phyloP scores from a whole-genome alignment of 2,329 filamentous ascomycete species.

The Xylaria sp. region DNA sequence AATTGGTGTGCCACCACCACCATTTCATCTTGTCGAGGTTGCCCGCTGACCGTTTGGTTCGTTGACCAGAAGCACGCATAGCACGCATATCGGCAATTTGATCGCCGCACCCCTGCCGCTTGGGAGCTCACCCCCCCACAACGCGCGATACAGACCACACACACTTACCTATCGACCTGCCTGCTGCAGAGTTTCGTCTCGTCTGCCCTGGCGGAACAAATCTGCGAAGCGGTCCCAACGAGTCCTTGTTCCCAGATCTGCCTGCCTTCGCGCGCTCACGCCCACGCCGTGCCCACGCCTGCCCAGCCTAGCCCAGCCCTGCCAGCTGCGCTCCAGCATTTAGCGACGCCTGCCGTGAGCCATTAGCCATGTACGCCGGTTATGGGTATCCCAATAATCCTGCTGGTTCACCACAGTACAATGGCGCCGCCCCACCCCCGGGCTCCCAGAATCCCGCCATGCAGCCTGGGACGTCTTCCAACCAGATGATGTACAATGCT shows the following conservation, averaged over 20 bases:
- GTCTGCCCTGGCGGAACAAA: constrained; percentile 40
- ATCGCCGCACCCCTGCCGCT: constrained; percentile 47
- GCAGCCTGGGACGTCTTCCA: constrained; percentile 55
- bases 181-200: constrained; percentile 39
- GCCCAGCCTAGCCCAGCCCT: constrained; percentile 47
- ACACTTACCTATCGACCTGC: constrained; percentile 28
- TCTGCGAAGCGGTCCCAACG: constrained; percentile 43
- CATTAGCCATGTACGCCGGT: constrained; percentile 67
- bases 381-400: constrained; percentile 64
- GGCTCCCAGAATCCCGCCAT: constrained; percentile 57
- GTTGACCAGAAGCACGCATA: constrained; percentile 2
- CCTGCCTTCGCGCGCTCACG: constrained; percentile 32
- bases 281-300: constrained; percentile 31
- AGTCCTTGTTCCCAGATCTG: constrained; percentile 46
- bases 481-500: constrained; percentile 67
- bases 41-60: constrained; percentile 24
- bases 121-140: constrained; percentile 47
- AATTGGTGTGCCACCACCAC: constrained; percentile 33
- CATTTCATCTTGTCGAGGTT: constrained; percentile 28
- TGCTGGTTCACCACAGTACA: constrained; percentile 61
- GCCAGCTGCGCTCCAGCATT: constrained; percentile 46
- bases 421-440: constrained; percentile 56
- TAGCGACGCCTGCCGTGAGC: constrained; percentile 50
- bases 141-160: constrained; percentile 43
- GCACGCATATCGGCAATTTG: constrained; percentile 38